phyloP scores from a whole-genome alignment of 108 stramenopile genomes.

The Aureococcus anophagefferens region DNA sequence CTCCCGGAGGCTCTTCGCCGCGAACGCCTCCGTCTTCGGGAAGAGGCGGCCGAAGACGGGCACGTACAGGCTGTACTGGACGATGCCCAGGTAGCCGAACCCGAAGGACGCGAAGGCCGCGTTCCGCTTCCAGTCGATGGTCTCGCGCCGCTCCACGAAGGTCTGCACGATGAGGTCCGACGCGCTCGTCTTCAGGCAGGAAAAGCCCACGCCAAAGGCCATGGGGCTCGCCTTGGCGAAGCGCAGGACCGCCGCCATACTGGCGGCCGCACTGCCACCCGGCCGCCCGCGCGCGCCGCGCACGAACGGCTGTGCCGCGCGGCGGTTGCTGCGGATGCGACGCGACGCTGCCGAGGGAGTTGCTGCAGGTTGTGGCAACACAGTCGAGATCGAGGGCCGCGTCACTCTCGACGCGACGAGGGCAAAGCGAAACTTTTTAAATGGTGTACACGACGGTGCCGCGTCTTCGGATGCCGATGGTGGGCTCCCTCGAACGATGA shows the following conservation, averaged over 20 bases:
- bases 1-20: slow-evolving; percentile 49
- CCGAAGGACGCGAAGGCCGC: slow-evolving; percentile 76
- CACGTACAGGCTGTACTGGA: slow-evolving; percentile 72
- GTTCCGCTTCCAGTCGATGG: slow-evolving; percentile 45
- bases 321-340: too few relatives aligned
- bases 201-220: slow-evolving; percentile 67
- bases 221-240: slow-evolving; percentile 60
- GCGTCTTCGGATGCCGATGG: too few relatives aligned
- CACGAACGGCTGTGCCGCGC: too few relatives aligned
- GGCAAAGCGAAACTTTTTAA: too few relatives aligned
- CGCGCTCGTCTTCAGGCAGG: slow-evolving; percentile 64
- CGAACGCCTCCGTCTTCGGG: slow-evolving; percentile 60
- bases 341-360: too few relatives aligned
- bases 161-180: slow-evolving; percentile 1
- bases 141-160: not conserved
- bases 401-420: too few relatives aligned
- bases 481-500: too few relatives aligned
- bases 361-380: too few relatives aligned
- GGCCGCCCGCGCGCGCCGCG: too few relatives aligned
- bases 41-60: slow-evolving; percentile 66
- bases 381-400: too few relatives aligned
- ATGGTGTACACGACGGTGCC: too few relatives aligned
- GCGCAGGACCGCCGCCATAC: not conserved
- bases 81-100: slow-evolving; percentile 70
- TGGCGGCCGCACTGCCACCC: too few relatives aligned